Conservation (phyloP, 1,139 yeast species). For the Suhomyces wounanorum region DNA sequence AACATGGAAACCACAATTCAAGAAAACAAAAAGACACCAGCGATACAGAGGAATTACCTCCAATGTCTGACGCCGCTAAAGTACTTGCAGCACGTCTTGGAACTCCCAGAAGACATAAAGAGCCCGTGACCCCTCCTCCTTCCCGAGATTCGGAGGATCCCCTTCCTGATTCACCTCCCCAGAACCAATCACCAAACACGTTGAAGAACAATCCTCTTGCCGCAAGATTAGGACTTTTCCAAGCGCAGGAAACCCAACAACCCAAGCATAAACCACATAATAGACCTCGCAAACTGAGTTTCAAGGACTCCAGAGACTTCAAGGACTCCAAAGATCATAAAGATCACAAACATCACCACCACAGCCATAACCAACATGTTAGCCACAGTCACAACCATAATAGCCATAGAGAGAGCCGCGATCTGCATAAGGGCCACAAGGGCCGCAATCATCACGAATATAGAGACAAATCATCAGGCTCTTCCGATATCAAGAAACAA, state of each 20-base stretch:
- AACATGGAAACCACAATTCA: slow-evolving; percentile 5
- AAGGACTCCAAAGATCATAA: background rate
- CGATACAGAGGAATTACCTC: slow-evolving; percentile 20
- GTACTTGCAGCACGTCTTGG: slow-evolving; percentile 33
- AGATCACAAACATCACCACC: background rate
- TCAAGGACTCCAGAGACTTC: background rate
- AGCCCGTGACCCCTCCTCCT: slow-evolving; percentile 4
- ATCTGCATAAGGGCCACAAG: background rate
- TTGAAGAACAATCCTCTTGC: slow-evolving; percentile 20
- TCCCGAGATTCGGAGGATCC: slow-evolving; percentile 4
- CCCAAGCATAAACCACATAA: background rate
- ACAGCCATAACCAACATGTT: background rate
- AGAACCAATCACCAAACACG: background rate
- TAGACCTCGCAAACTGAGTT: background rate
- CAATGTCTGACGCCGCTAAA: slow-evolving; percentile 30
- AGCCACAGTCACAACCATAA: background rate
- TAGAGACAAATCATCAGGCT: background rate
- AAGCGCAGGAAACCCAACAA: background rate
- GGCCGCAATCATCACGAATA: background rate
- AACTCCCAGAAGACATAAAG: background rate
- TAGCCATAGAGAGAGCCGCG: background rate
- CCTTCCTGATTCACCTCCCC: background rate
- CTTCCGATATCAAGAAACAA: background rate
- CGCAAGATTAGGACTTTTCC: slow-evolving; percentile 21
- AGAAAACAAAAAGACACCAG: slow-evolving; percentile 8